phyloP scores from a whole-genome alignment of 2,329 filamentous ascomycete species.

The Canariomyces notabilis region DNA sequence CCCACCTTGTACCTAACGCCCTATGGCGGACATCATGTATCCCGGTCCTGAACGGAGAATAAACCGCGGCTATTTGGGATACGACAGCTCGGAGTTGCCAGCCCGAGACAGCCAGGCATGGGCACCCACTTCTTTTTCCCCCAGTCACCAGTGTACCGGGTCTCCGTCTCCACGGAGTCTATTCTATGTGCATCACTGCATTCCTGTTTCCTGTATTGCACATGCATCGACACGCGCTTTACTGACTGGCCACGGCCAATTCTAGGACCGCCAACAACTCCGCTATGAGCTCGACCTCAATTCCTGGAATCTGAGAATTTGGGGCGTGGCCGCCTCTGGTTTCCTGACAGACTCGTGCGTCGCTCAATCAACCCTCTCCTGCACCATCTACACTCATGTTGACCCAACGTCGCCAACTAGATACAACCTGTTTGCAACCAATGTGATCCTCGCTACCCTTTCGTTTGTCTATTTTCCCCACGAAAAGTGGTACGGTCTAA shows the following conservation, averaged over 20 bases:
- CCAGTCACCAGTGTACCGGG: no score
- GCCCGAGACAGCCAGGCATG: slow-evolving; percentile 44
- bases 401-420: slow-evolving; percentile 26
- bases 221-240: neutral
- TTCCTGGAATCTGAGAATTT: slow-evolving; percentile 50
- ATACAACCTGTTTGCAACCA: slow-evolving; percentile 51
- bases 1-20: neutral
- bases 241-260: slow-evolving; percentile 8
- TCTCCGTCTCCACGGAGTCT: no score
- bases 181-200: no score
- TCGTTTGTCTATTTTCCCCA: slow-evolving; percentile 50
- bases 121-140: slow-evolving; percentile 19
- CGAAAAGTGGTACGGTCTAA: slow-evolving; percentile 39
- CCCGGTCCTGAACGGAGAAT: slow-evolving; percentile 33
- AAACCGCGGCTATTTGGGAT: slow-evolving; percentile 48
- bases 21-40: slow-evolving; percentile 29
- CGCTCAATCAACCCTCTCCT: neutral
- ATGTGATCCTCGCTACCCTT: slow-evolving; percentile 49
- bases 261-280: slow-evolving; percentile 46
- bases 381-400: neutral
- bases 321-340: slow-evolving; percentile 50
- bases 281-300: slow-evolving; percentile 51
- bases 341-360: slow-evolving; percentile 50
- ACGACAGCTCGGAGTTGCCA: slow-evolving; percentile 47
- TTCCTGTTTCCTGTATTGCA: neutral